phyloP scores from a whole-genome alignment of 192 early-diverging fungal species.

The Funneliformis mosseae region DNA sequence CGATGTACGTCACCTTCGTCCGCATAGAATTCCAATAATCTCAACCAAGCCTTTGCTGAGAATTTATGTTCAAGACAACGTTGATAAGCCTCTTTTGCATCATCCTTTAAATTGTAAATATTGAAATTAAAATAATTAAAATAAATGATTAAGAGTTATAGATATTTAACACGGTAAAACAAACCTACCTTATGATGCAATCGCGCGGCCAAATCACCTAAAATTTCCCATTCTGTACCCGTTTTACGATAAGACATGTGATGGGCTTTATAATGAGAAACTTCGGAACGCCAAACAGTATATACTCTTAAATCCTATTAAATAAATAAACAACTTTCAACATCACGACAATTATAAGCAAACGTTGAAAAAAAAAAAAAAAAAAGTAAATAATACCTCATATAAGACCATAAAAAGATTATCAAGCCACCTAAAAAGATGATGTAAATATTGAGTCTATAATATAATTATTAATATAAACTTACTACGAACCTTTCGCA shows the following conservation, averaged over 20 bases:
- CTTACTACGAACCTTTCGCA: conserved; percentile 65
- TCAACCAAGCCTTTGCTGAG: conserved; percentile 88
- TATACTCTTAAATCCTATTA: conserved; percentile 81
- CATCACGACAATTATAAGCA: neutral
- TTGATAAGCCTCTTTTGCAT: conserved; percentile 91
- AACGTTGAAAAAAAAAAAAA: conserved; percentile 20
- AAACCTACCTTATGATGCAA: conserved; percentile 71
- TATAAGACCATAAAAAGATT: conserved; percentile 99
- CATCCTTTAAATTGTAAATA: conserved; percentile 52
- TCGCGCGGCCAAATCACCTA: conserved; percentile 89
- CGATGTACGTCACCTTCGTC: conserved; percentile 80
- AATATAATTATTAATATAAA: neutral
- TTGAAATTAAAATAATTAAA: neutral
- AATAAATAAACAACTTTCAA: neutral
- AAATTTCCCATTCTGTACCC: conserved; percentile 97
- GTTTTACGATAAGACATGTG: conserved; percentile 88
- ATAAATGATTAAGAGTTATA: neutral
- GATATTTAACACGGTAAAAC: too few species aligned
- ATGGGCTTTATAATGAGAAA: conserved; percentile 72
- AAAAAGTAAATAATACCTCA: conserved; percentile 55
- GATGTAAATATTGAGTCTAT: neutral
- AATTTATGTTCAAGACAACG: conserved; percentile 88
- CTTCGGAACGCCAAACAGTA: conserved; percentile 89
- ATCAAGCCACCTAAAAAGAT: conserved; percentile 88
- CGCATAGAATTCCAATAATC: conserved; percentile 78